Evolutionary conservation across 2,329 filamentous ascomycete species (phyloP).

Genomic region (Neopestalotiopsis sp.): DNA sequence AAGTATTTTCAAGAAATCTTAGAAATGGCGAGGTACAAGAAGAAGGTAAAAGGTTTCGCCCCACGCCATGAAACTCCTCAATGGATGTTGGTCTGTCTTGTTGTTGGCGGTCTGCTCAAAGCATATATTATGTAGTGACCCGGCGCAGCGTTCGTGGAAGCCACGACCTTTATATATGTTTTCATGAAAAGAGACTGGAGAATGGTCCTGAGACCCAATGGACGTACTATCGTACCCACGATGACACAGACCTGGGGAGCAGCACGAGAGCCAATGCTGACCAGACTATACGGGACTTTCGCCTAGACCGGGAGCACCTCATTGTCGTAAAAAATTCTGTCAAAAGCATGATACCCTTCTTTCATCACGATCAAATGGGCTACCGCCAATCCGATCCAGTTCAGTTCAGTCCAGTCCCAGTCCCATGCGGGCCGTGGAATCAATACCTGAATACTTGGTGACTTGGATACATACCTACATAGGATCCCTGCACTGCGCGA

Average conservation of each 20-base stretch:
- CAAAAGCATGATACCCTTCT: constrained; percentile 17
- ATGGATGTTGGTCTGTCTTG: not conserved
- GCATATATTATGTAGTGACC: not conserved
- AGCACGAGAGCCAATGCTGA: not conserved
- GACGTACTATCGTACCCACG: not conserved
- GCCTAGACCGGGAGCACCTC: constrained; percentile 13
- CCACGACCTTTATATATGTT: constrained; percentile 10
- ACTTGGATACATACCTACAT: not conserved
- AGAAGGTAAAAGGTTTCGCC: not conserved
- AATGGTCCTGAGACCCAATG: not conserved
- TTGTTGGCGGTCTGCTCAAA: not conserved
- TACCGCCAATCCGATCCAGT: not conserved
- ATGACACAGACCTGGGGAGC: constrained; percentile 1
- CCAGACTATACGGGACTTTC: constrained; percentile 2
- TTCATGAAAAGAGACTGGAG: not conserved
- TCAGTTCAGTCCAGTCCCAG: too few species aligned
- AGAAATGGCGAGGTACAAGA: not conserved
- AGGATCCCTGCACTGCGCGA: not conserved
- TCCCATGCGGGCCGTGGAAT: constrained; percentile 1
- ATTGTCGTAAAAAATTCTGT: constrained; percentile 15
- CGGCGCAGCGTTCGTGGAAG: not conserved
- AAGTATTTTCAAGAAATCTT: not conserved
- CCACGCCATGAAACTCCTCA: not conserved
- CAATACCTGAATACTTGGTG: not conserved
- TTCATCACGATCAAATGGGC: constrained; percentile 11